Evolutionary conservation across 768 basidiomycete genomes (phyloP), one percentile per base, ranked within the genome.

Genomic region (Hericium coralloides): DNA sequence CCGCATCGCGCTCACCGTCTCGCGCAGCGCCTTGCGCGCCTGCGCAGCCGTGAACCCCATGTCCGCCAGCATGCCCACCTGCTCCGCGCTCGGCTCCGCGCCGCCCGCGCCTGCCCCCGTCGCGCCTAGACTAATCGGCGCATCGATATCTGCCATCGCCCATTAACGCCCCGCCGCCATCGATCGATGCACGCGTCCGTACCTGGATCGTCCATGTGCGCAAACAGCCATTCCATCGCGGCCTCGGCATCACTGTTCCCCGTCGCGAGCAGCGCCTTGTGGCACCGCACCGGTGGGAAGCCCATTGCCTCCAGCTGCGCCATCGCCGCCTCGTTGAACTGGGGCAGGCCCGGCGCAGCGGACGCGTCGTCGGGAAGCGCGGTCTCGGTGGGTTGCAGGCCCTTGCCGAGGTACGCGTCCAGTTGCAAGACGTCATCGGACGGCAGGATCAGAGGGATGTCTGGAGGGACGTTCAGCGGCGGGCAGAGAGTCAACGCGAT

Each of bases 181-280:
- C 36, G 45, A 58, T 23, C 14, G 43, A 37, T 25, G 2, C 18
- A 43, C 18, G 23, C 20, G 23, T 23, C 61, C 75, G 8, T 48
- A 91, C 93, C 91, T 12, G 92, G 76, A 69, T 98, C 95, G 0
- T 98, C 95, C 90, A 95, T 91, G 68, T 98, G 95, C 47, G 70
- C 77, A 66, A 98, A 95, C 43, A 99, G 70, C 95, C 95, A 99
- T 58, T 92, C 85, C 93, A 95, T 95, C 0, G 97, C 97, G 0
- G 75, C 79, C 59, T 94, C 89, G 0, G 87, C 73, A 57, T 84
- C 83, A 15, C 69, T 73, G 62, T 86, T 85, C 0, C 92, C 92
- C 0, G 94, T 98, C 0, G 92, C 93, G 10, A 95, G 75, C 5
- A 98, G 69, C 0, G 95, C 97, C 63, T 92, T 94, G 64, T 95